These are phyloP conservation scores for Oryza rufipogon DNA, from an alignment of 176 grass and related monocot species.

Conservation along the genomic window DNA sequence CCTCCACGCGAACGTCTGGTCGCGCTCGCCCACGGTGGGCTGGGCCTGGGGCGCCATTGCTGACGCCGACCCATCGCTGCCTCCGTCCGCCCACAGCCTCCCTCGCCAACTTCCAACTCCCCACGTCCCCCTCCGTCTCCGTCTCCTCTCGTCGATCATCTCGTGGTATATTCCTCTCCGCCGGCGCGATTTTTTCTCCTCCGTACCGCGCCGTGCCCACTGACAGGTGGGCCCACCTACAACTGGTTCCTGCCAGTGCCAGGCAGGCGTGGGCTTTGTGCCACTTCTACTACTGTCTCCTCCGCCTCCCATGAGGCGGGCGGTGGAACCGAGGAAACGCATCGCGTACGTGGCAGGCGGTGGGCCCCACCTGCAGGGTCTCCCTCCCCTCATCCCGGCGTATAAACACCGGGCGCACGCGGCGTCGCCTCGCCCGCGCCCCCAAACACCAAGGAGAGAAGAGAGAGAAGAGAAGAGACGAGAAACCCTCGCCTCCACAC, in stretches of 20 bases:
- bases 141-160: too few species aligned
- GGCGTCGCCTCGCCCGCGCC: not conserved
- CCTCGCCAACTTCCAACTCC: too few species aligned
- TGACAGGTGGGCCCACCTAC: not conserved
- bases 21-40: too few species aligned
- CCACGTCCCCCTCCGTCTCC: too few species aligned
- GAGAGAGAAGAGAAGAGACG: not conserved
- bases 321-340: conserved; percentile 52
- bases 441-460: not conserved
- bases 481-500: not conserved
- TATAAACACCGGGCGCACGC: conserved; percentile 54
- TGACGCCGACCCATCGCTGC: not conserved
- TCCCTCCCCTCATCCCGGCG: not conserved
- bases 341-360: conserved; percentile 42
- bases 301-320: conserved; percentile 30
- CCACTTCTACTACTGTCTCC: not conserved
- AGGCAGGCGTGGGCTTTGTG: too few species aligned
- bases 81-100: too few species aligned
- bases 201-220: not conserved
- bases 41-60: not conserved
- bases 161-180: not conserved
- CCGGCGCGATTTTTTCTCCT: not conserved
- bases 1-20: too few species aligned
- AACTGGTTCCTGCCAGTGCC: not conserved
- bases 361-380: not conserved